phyloP scores from a whole-genome alignment of 371 early-diverging fungal species.

The Mortierella sp. region DNA sequence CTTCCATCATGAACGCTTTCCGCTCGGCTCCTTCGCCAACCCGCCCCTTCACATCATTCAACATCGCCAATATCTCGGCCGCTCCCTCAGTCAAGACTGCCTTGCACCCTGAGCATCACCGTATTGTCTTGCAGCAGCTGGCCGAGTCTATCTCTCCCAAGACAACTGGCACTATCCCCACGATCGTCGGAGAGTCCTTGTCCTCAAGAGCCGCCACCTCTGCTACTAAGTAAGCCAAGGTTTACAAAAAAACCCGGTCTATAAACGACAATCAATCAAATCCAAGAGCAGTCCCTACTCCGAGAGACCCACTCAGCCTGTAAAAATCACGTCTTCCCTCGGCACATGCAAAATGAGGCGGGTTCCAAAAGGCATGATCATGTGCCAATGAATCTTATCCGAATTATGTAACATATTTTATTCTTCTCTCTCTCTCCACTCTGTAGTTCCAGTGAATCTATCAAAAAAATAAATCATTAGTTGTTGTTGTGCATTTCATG shows the following conservation, averaged over 20 bases:
- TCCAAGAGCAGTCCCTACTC: no score
- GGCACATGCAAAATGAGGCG: no score
- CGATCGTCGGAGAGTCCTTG: conserved; percentile 9
- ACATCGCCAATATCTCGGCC: conserved; percentile 17
- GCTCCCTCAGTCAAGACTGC: conserved; percentile 33
- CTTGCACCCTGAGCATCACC: conserved; percentile 49
- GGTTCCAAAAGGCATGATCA: no score
- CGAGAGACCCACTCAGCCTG: no score
- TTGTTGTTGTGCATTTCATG: no score
- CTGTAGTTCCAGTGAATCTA: not conserved
- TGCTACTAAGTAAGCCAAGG: not conserved
- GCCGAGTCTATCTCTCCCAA: conserved; percentile 39
- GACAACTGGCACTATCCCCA: not conserved
- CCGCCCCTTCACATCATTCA: conserved; percentile 40
- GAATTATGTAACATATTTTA: no score
- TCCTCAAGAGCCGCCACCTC: conserved; percentile 8
- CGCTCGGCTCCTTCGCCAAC: conserved; percentile 40
- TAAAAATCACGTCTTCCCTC: no score
- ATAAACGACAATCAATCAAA: no score
- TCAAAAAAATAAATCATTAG: not conserved
- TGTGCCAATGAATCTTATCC: no score
- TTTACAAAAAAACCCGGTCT: not conserved
- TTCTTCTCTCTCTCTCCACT: no score
- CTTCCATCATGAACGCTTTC: conserved; percentile 46
- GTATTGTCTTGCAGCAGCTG: conserved; percentile 46